Conservation (phyloP, 495 filamentous ascomycete species). For the Aspergillus olivimuriae region DNA sequence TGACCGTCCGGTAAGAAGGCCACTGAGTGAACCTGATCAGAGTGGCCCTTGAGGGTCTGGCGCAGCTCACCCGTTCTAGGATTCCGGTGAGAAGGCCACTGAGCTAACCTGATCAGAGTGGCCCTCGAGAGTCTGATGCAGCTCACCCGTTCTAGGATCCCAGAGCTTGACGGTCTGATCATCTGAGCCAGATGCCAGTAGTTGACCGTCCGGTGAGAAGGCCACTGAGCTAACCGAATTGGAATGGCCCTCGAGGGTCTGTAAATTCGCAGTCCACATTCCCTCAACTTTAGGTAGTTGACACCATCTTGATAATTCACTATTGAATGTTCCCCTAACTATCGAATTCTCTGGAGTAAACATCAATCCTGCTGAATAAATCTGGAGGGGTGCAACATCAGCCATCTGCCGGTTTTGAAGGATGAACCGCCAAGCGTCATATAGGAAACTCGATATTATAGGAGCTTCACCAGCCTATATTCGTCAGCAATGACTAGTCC, state of each 20-base stretch:
- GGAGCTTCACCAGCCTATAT: slow-evolving; percentile 9
- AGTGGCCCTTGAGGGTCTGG: background rate
- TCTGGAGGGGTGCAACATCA: slow-evolving; percentile 20
- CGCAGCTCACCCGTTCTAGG: background rate
- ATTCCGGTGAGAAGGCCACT: background rate
- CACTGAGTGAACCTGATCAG: background rate
- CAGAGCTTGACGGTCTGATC: slow-evolving; percentile 1
- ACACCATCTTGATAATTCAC: background rate
- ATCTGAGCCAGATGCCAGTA: background rate
- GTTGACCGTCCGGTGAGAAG: background rate
- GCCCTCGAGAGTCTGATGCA: slow-evolving; percentile 1
- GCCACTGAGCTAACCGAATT: slow-evolving; percentile 2
- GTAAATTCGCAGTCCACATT: slow-evolving; percentile 1
- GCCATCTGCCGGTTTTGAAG: slow-evolving; percentile 23
- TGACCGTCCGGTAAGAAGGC: slow-evolving; percentile 9
- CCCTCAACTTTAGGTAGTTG: background rate
- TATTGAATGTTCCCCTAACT: slow-evolving; percentile 8
- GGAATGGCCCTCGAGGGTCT: slow-evolving; percentile 2
- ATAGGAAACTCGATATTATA: slow-evolving; percentile 17
- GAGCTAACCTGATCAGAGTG: background rate
- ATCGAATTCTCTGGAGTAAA: slow-evolving; percentile 22
- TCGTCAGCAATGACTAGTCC: background rate
- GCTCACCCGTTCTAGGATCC: background rate
- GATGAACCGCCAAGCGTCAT: slow-evolving; percentile 31
- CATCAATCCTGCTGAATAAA: slow-evolving; percentile 23